Evolutionary conservation across 306 rosid genomes (phyloP), one percentile per base, ranked within the genome.

Genomic region (Castanea sativa): DNA sequence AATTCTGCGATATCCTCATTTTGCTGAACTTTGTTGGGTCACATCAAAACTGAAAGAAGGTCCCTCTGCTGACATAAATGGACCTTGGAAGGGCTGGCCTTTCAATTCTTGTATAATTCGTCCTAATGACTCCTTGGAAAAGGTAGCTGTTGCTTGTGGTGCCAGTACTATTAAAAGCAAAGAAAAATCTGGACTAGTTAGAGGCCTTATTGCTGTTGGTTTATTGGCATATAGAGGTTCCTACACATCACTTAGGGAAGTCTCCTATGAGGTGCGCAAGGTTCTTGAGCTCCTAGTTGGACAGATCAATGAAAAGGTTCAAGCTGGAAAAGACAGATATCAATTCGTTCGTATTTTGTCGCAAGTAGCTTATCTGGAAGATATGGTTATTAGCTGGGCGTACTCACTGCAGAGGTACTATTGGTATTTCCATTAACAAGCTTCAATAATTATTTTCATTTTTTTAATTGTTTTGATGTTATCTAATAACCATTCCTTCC

Each of bases 61-160:
- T 80, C 98, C 99, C 63, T 86, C 80, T 80, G 91, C 94, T 69
- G 98, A 95, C 74, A 85, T 84, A 73, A 93, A 83, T 80, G 99
- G 99, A 45, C 98, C 97, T 38, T 95, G 99, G 99, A 95, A 87
- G 86, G 96, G 97, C 41, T 95, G 99, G 99, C 98, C 99, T 75
- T 95, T 95, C 85, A 93, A 95, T 85, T 91, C 99, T 38, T 95
- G 99, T 85, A 81, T 95, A 30, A 82, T 89, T 81, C 90, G 92
- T 55, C 96, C 99, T 19, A 71, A 43, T 76, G 87, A 81, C 74
- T 73, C 88, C 53, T 76, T 59, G 41, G 96, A 91, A 69, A 82
- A 89, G 80, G 88, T 57, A 70, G 76, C 63, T 68, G 83, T 83
- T 77, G 82, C 85, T 75, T 60, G 85, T 86, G 75, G 79, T 78